phyloP scores from a whole-genome alignment of 805 yeast species.

The Torulaspora delbrueckii region DNA sequence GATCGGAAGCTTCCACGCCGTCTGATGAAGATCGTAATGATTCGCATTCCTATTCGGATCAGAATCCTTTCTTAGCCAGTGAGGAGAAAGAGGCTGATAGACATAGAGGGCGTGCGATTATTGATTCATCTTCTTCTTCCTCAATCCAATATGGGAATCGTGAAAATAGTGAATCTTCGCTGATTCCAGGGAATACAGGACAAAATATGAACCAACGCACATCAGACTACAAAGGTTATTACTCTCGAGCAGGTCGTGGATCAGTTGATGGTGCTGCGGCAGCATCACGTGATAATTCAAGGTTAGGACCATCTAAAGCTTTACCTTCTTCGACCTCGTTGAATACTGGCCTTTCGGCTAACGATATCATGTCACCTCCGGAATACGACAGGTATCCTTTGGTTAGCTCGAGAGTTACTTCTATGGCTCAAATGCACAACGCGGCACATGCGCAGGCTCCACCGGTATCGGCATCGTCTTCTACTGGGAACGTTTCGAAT shows the following conservation, averaged over 20 bases:
- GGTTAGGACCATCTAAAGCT: constrained; percentile 9
- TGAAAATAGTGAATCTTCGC: constrained; percentile 11
- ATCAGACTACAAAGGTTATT: constrained; percentile 33
- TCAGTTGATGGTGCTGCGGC: constrained; percentile 3
- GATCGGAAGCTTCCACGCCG: constrained; percentile 1
- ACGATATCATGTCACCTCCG: constrained; percentile 41
- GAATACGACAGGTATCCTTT: constrained; percentile 68
- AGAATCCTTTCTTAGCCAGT: constrained; percentile 16
- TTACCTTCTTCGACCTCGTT: constrained; percentile 18
- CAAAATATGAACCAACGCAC: constrained; percentile 9
- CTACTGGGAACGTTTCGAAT: constrained; percentile 25
- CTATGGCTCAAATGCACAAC: constrained; percentile 37
- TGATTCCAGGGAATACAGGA: constrained; percentile 5
- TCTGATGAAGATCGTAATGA: constrained; percentile 11
- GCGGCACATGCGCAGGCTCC: constrained; percentile 8
- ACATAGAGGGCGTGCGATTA: not conserved
- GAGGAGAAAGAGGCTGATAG: constrained; percentile 13
- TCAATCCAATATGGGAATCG: constrained; percentile 8
- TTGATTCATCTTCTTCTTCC: constrained; percentile 12
- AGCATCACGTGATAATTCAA: constrained; percentile 3
- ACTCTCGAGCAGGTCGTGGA: constrained; percentile 22
- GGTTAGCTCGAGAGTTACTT: constrained; percentile 51
- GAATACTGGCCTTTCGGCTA: constrained; percentile 14
- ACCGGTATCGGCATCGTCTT: constrained; percentile 26
- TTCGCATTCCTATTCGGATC: constrained; percentile 10